Conservation (phyloP, 2,329 filamentous ascomycete species). For the Fusarium xyrophilum region DNA sequence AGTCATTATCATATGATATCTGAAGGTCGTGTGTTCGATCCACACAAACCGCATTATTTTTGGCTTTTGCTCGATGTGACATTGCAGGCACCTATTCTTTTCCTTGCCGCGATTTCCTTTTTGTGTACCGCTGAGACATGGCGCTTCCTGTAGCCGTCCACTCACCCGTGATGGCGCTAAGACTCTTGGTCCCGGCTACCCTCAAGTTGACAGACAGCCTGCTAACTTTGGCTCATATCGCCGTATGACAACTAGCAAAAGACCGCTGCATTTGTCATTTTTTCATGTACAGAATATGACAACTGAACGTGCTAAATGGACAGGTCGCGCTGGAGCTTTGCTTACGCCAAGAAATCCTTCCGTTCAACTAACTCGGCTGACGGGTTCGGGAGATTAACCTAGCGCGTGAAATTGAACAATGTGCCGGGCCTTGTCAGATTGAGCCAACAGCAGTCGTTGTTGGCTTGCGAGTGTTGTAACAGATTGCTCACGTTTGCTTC, state of each 20-base stretch:
- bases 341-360: neutral
- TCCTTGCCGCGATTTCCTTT: neutral
- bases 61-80: rapidly evolving
- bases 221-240: neutral
- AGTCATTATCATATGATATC: slow-evolving; percentile 15
- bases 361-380: neutral
- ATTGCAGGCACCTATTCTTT: neutral
- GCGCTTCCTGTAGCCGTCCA: rapidly evolving
- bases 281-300: neutral
- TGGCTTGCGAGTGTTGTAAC: neutral
- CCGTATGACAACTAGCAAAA: neutral
- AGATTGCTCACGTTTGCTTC: neutral
- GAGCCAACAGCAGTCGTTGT: neutral
- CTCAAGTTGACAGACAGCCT: neutral
- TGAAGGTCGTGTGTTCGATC: slow-evolving; percentile 31
- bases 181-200: neutral
- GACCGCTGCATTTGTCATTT: neutral
- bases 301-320: neutral
- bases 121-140: neutral
- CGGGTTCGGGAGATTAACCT: neutral
- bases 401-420: neutral
- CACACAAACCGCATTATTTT: slow-evolving; percentile 17
- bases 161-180: rapidly evolving
- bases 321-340: neutral
- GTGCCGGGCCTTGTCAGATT: neutral